Base-by-base conservation (phyloP, 495 filamentous ascomycete species). In the Lasiosphaeria ovina region DNA sequence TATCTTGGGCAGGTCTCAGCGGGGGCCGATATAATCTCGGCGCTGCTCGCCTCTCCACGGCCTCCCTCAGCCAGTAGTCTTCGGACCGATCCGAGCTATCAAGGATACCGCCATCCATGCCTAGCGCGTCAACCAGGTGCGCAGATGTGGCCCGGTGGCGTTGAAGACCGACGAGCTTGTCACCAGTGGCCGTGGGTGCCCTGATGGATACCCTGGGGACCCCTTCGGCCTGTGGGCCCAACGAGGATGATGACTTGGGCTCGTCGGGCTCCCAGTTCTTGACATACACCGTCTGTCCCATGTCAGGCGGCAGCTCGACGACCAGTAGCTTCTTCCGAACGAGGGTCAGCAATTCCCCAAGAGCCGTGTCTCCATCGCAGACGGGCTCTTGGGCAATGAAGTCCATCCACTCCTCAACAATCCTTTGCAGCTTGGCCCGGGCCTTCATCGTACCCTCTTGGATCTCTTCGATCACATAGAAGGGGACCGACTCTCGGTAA, bases 241-340 rank as follows among this genome's bases (percentile, higher is more conserved):
- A 2, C 38, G 38, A 12, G 3, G 38, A 42, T 42, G 38, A 12
- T 12, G 38, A 8, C 12, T 2, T 7, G 38, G 38, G 8, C 12
- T 8, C 38, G 7, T 7, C 45, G n/a, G 32, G 10, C 16, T 44
- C 17, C 40, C 57, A 44, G 16, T 59, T 12, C 50, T 60, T 49
- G 16, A 35, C 24, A 16, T 35, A 24, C 16, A 35, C 16, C 7
- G 59, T 61, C 34, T 35, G 8, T 14, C 51, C 44, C 53, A 35
- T 61, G 45, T 35, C 12, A 24, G 35, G 42, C 2, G 40, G 51
- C 32, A 63, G 51, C 16, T 62, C 49, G n/a, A 69, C 55, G 4
- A 72, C 55, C 9, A 72, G 62, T 9, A 68, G 55, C 31, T 56
- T 66, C 10, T 36, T 52, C 50, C 60, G 60, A 7, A 72, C 57